phyloP scores from a whole-genome alignment of 2,329 filamentous ascomycete genomes.

The Aspergillus sp. region DNA sequence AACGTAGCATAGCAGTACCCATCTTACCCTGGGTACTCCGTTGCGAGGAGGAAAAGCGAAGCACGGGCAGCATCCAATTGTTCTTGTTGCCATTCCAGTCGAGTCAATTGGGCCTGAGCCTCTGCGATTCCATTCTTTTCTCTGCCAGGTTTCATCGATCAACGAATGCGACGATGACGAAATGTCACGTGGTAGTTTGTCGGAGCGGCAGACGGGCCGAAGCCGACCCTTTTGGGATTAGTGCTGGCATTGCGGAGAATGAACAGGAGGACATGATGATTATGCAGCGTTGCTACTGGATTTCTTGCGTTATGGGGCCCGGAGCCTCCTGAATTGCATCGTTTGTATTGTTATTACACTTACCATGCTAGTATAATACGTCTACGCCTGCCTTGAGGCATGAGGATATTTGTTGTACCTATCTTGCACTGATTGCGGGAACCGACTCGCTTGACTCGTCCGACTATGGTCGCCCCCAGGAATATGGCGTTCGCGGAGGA shows the following conservation, averaged over 20 bases:
- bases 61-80: conserved; percentile 14
- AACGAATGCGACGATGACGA: conserved; percentile 17
- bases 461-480: conserved; percentile 48
- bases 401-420: not conserved
- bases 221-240: conserved; percentile 12
- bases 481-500: conserved; percentile 58
- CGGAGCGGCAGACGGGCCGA: conserved; percentile 16
- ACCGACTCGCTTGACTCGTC: conserved; percentile 5
- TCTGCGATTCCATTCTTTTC: not conserved
- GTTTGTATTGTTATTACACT: not conserved
- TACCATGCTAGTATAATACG: not conserved
- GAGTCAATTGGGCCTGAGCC: not conserved
- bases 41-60: conserved; percentile 8
- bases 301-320: conserved; percentile 14
- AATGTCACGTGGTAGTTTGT: conserved; percentile 16
- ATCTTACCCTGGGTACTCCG: conserved; percentile 23
- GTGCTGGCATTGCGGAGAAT: conserved; percentile 9
- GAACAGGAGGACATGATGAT: not conserved
- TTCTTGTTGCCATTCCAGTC: not conserved
- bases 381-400: not conserved
- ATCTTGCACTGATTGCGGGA: conserved; percentile 8
- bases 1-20: conserved; percentile 25
- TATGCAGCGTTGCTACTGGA: conserved; percentile 1
- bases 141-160: not conserved
- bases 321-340: conserved; percentile 12